phyloP scores from a whole-genome alignment of 345 rosid species.

The Rhizophora mangle region DNA sequence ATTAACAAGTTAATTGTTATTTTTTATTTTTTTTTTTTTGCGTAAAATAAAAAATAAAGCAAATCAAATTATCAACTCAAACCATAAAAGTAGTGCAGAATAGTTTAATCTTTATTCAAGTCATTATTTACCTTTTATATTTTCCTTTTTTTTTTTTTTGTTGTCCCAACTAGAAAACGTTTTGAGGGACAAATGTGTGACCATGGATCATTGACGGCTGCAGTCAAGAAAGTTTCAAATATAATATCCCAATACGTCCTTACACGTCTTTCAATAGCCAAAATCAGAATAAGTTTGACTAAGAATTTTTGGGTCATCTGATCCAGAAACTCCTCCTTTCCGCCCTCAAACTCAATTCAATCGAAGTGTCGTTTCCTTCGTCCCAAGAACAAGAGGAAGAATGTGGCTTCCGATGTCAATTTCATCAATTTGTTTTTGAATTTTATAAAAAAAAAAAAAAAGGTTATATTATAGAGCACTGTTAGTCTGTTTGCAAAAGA shows the following conservation, averaged over 20 bases:
- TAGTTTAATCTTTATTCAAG: background rate
- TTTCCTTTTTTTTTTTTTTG: background rate
- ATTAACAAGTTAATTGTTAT: no score
- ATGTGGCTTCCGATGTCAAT: no score
- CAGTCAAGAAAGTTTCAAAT: conserved; percentile 6
- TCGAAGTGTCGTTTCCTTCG: no score
- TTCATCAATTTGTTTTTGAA: no score
- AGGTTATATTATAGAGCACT: background rate
- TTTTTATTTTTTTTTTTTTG: no score
- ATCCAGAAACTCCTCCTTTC: background rate
- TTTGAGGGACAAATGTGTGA: background rate
- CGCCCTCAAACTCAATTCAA: no score
- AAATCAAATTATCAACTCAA: no score
- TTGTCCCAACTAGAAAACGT: no score
- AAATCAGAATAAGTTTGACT: background rate
- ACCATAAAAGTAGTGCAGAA: no score
- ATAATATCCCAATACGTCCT: background rate
- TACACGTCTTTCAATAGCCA: background rate
- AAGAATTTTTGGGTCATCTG: background rate
- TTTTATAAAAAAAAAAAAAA: no score
- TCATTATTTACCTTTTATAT: background rate
- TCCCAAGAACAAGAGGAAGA: no score
- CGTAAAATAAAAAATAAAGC: no score
- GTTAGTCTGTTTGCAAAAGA: background rate
- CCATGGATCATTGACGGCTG: background rate